Base-by-base conservation (phyloP, 2,329 filamentous ascomycete species). In the Calonectria hawksworthii region DNA sequence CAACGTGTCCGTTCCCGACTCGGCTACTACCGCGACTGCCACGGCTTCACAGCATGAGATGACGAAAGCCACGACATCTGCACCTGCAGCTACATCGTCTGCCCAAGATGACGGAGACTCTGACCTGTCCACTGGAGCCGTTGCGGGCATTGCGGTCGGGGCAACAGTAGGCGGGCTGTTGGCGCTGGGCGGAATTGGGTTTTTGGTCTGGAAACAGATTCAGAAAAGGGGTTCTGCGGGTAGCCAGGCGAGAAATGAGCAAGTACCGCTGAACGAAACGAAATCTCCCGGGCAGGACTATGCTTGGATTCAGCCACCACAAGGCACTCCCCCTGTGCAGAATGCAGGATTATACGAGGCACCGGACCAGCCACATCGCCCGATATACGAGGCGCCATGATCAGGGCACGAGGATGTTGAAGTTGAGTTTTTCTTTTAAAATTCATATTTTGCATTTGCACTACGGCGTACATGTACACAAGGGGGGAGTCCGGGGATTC, bases 91-190 rank as follows among this genome's bases (percentile, higher is more conserved):
- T 21, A 30, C 32, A 7, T 32, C 64, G 14, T 21, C 34, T 47
- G 32, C 47, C 2, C 26, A 74, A 14, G 59, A 67, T 7, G n/a
- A 54, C 28, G 34, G 51, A 0, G 64, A 68, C 16, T 51, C 51
- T 1, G 65, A 75, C 0, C 50, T 82, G 2, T 79, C 79, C 0
- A 78, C 68, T 0, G 81, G 81, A 1, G 81, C 81, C 0, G 75
- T 80, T 3, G 81, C 78, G 6, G 81, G 81, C 9, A 74, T 82
- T 7, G 81, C 78, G 0, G 79, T 81, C 6, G 81, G 77, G 4
- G 74, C 81, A 0, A 77, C 78, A 1, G 18, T 81, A 0, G 80
- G 74, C 4, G 80, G 79, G 1, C 32, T 81, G 1, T 1, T 64
- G 9, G 2, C 78, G 6, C 74, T 82, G 10, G 79, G 51, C 0